phyloP scores from a whole-genome alignment of 306 rosid genomes.

The Dryas drummondii region DNA sequence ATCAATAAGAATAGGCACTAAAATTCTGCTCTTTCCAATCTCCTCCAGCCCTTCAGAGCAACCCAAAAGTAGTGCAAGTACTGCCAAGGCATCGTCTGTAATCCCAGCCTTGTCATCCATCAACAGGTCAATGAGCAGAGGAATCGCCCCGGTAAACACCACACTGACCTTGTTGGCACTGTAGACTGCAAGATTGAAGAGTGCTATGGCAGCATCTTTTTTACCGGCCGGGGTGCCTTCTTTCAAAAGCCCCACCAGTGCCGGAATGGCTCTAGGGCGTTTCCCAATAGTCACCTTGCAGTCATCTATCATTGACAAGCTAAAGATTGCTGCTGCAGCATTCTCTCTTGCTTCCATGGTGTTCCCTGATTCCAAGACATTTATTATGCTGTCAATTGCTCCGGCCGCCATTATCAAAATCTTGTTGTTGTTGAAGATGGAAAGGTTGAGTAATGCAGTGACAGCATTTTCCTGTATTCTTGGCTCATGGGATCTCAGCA shows the following conservation, averaged over 20 bases:
- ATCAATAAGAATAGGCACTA: constrained; percentile 78
- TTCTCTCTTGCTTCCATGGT: constrained; percentile 91
- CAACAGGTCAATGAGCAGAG: constrained; percentile 60
- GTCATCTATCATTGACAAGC: constrained; percentile 77
- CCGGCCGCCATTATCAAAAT: constrained; percentile 79
- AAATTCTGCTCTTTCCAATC: constrained; percentile 58
- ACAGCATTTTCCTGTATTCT: constrained; percentile 86
- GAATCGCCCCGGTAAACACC: constrained; percentile 58
- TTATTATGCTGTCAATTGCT: constrained; percentile 67
- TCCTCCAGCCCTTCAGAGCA: constrained; percentile 69
- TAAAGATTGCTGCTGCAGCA: constrained; percentile 81
- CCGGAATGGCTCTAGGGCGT: constrained; percentile 61
- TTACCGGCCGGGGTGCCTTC: constrained; percentile 79
- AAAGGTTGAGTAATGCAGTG: constrained; percentile 83
- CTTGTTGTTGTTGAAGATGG: constrained; percentile 83
- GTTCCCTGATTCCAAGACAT: constrained; percentile 69
- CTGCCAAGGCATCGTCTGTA: constrained; percentile 73
- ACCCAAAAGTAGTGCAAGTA: constrained; percentile 63
- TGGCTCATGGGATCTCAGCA: constrained; percentile 65
- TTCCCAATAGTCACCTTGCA: constrained; percentile 68
- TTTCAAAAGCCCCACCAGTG: constrained; percentile 69
- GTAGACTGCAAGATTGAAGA: constrained; percentile 70
- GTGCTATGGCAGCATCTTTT: constrained; percentile 81
- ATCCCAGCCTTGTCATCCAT: constrained; percentile 82
- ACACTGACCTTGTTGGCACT: constrained; percentile 61